Conservation (phyloP, 257 asterid species). For the Haberlea rhodopensis region DNA sequence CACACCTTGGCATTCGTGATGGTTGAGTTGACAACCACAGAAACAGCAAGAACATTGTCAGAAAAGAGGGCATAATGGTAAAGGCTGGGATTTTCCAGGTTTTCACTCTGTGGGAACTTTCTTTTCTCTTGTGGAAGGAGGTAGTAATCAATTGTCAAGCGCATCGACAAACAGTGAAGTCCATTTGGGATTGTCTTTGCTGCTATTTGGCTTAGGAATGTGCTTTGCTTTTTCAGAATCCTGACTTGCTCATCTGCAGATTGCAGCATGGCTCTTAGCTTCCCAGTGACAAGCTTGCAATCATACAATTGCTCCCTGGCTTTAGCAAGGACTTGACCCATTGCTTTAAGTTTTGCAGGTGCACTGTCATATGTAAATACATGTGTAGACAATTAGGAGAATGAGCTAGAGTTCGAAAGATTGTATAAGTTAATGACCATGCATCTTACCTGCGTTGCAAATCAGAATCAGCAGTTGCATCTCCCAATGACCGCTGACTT, state of each 20-base stretch:
- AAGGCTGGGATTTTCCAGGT: constrained; percentile 78
- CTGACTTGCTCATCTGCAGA: constrained; percentile 98
- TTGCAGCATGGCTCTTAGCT: constrained; percentile 96
- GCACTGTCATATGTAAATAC: constrained; percentile 49
- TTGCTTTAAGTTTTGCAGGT: constrained; percentile 72
- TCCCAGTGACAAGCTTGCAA: constrained; percentile 89
- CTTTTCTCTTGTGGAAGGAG: constrained; percentile 85
- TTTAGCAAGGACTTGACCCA: constrained; percentile 87
- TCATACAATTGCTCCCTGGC: constrained; percentile 87
- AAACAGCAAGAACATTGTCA: constrained; percentile 97
- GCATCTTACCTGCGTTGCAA: constrained; percentile 58
- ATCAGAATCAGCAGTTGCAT: constrained; percentile 79
- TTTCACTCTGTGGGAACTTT: constrained; percentile 74
- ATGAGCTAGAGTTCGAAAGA: constrained; percentile 21
- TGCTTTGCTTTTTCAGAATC: constrained; percentile 94
- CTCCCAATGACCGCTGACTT: constrained; percentile 93
- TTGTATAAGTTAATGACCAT: constrained; percentile 18
- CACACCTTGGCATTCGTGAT: constrained; percentile 82
- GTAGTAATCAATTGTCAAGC: constrained; percentile 83
- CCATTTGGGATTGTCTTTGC: constrained; percentile 98
- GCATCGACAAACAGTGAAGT: constrained; percentile 90
- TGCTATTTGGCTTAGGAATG: constrained; percentile 92
- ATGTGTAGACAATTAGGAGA: constrained; percentile 25
- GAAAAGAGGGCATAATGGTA: constrained; percentile 96
- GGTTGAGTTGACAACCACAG: constrained; percentile 95